Base-by-base conservation (phyloP, 441 rosid species). In the Metrosideros polymorpha region DNA sequence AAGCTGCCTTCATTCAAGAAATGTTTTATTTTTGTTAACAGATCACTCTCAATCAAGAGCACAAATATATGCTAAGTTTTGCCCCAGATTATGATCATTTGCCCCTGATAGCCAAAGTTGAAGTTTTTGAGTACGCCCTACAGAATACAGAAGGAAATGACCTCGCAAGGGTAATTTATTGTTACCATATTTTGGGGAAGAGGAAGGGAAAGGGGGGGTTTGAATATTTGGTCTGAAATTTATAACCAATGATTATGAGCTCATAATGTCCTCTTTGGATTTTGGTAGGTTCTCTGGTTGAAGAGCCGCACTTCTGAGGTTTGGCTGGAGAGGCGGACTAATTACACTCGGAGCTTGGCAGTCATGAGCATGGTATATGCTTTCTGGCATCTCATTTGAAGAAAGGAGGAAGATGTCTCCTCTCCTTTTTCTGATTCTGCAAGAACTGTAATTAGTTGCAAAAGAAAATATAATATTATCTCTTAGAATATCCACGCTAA, bases 231-330 rank as follows among this genome's bases (percentile, higher is more conserved):
- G 47, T 71, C 79, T 71, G 79, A 71, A 71, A 71, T 35, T n/a
- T 35, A 35, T 71, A 39, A 47, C n/a, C 25, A 51, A 54, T 82
- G 55, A 82, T 49, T n/a, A 27, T 30, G 47, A 55, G 85, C 39
- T 90, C 35, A 85, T 71, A 56, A 71, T 83, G 77, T 24, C 83
- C 77, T 15, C 84, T 83, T 84, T 84, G 88, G 85, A 83, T 89
- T 84, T 88, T 88, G 89, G 75, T 91, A 98, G 99, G 99, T 98
- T 90, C 99, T 98, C 87, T 98, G 99, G 99, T 92, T 98, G 88
- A 98, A 98, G 92, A 98, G 99, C 91, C 98, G 98, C 85, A 96
- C 99, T 54, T 97, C 99, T 86, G 99, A 97, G 92, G 96, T 95
- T 51, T 98, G 99, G 99, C 94, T 98, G 56, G 99, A 98, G 90